phyloP scores from a whole-genome alignment of 2,329 filamentous ascomycete genomes.

The Trichoderma sp. region DNA sequence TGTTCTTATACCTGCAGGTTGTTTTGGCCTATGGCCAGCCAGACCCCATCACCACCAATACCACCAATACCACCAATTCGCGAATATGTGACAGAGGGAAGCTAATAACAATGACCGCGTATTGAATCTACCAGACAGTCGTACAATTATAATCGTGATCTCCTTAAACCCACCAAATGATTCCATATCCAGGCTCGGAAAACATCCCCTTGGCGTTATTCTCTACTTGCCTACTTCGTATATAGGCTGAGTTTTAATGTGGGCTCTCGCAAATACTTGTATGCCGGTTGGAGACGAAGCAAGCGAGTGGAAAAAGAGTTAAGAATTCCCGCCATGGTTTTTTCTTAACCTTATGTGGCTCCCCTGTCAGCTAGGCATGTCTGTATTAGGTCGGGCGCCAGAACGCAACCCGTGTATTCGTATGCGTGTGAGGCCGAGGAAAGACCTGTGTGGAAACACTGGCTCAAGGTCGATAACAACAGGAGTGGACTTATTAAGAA shows the following conservation, averaged over 20 bases:
- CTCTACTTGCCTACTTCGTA: not conserved
- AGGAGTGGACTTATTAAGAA: not conserved
- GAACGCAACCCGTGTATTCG: not conserved
- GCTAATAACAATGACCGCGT: not conserved
- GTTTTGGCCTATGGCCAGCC: not conserved
- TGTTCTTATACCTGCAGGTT: not conserved
- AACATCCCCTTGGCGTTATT: not conserved
- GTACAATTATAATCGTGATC: not conserved
- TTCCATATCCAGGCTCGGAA: not conserved
- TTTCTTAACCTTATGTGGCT: conserved; percentile 4
- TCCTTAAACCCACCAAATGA: not conserved
- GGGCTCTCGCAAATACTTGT: not conserved
- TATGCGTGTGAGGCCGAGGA: not conserved
- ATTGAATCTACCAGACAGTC: not conserved
- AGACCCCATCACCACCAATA: not conserved
- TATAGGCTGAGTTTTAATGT: not conserved
- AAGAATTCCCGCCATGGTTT: not conserved
- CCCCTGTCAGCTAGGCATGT: not conserved
- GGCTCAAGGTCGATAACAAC: not conserved
- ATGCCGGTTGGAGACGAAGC: not conserved
- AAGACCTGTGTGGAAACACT: not conserved
- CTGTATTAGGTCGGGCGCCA: not conserved
- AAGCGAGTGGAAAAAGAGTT: not conserved
- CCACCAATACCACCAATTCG: not conserved
- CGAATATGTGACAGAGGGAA: not conserved